Base-by-base conservation (phyloP, 768 basidiomycete genomes). In the Suillus americanus region DNA sequence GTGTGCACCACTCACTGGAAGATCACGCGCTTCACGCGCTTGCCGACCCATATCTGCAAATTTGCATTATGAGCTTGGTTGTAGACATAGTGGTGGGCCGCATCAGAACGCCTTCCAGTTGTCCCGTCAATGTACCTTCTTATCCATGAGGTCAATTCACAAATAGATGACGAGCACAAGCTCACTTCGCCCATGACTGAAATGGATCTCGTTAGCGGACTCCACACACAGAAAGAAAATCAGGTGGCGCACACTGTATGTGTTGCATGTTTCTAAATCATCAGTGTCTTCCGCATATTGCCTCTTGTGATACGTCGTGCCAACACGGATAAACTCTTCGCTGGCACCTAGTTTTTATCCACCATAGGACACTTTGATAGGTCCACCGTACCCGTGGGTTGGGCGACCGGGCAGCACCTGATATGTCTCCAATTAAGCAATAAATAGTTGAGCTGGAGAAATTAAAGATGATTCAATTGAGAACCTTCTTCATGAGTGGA, bases 261-360 rank as follows among this genome's bases (percentile, higher is more conserved):
- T 74, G 63, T 75, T 62, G 13, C 65, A 45, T 5, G 55, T 69
- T 38, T 63, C 68, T 65, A 89, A 79, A 33, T 75, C 79, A 66
- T 87, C 87, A 28, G 72, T 69, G 68, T 89, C 87, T 0, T 84
- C 76, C 3, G 78, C 78, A 3, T 65, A 69, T 5, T 71, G 73
- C 16, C 86, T 83, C 10, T 72, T 75, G 72, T 89, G 87, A 33
- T 83, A 86, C 30, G 71, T 66, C 14, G 67, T 71, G 0, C 77
- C 86, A 13, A 84, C 78, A 4, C 76, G 72, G 33, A 89, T 74
- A 66, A 83, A 85, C 25, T 88, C 76, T 25, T 78, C 73, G 12
- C 75, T 80, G 16, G 70, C 1, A 3, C 35, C 61, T 57, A 69
- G 50, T 18, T 63, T 28, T 3, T 69, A 68, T 16, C 77, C 75